Conservation (phyloP, 768 basidiomycete species). For the Boletus patriciae region DNA sequence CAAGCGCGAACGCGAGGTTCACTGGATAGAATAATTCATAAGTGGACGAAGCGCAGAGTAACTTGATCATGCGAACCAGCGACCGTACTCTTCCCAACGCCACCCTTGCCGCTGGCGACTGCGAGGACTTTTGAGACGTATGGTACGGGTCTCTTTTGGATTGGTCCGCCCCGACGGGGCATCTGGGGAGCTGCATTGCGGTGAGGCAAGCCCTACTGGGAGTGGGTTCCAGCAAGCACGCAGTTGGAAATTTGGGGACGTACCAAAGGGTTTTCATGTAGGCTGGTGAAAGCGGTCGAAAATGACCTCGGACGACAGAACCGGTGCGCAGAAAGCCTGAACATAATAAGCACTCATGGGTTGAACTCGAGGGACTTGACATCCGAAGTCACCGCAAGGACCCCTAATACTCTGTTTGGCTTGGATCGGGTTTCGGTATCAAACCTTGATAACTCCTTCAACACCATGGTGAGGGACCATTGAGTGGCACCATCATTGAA, state of each 20-base stretch:
- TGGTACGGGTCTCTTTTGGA: constrained; percentile 57
- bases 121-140: constrained; percentile 80
- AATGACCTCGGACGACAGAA: constrained; percentile 11
- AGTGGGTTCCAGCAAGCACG: constrained; percentile 14
- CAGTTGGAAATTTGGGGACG: constrained; percentile 7
- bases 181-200: constrained; percentile 52
- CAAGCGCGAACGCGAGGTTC: constrained; percentile 78
- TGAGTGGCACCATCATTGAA: not conserved
- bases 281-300: constrained; percentile 11
- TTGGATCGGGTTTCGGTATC: too few species aligned
- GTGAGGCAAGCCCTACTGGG: constrained; percentile 35
- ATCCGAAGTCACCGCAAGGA: not conserved
- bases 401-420: constrained; percentile 8
- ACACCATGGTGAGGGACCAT: constrained; percentile 15
- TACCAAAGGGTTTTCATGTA: constrained; percentile 62
- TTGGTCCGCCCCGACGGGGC: constrained; percentile 54
- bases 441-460: not conserved
- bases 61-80: constrained; percentile 55
- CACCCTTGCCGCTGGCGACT: constrained; percentile 93
- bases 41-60: not conserved
- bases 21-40: constrained; percentile 42
- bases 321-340: constrained; percentile 10
- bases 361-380: not conserved
- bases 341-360: not conserved
- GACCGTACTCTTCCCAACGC: constrained; percentile 93